phyloP scores from a whole-genome alignment of 2,329 filamentous ascomycete genomes.

The Claviceps maximensis region DNA sequence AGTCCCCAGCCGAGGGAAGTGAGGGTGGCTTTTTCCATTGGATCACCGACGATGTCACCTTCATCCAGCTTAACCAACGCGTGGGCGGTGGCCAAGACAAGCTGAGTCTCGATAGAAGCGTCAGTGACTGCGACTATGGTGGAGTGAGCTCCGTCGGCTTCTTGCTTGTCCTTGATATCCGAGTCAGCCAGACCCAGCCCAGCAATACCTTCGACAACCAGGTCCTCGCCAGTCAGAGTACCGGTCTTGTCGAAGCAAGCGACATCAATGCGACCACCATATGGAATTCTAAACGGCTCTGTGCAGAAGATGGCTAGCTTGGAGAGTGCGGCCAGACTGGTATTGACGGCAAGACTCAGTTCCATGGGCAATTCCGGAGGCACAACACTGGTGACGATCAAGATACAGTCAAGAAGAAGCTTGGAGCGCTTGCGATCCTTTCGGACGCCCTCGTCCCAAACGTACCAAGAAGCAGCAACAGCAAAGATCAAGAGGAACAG shows the following conservation, averaged over 20 bases:
- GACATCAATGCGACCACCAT: constrained; percentile 85
- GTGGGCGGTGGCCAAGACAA: constrained; percentile 90
- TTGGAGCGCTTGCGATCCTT: constrained; percentile 96
- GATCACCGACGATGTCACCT: constrained; percentile 92
- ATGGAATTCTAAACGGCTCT: constrained; percentile 96
- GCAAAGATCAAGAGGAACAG: constrained; percentile 93
- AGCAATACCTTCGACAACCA: constrained; percentile 94
- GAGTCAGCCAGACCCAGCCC: constrained; percentile 63
- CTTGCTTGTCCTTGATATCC: constrained; percentile 50
- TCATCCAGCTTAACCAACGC: constrained; percentile 93
- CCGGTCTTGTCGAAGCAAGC: constrained; percentile 99
- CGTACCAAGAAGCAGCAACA: constrained; percentile 95
- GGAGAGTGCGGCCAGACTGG: constrained; percentile 83
- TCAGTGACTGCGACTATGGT: constrained; percentile 59
- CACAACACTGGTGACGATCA: constrained; percentile 95
- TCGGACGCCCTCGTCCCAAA: constrained; percentile 91
- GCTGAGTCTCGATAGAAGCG: constrained; percentile 67
- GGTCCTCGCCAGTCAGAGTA: constrained; percentile 87
- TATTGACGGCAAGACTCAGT: constrained; percentile 92
- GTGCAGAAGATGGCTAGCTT: constrained; percentile 98
- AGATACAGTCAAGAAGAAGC: constrained; percentile 87
- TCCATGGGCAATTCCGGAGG: constrained; percentile 99
- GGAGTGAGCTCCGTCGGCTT: constrained; percentile 71
- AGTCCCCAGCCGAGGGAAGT: constrained; percentile 81
- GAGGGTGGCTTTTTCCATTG: constrained; percentile 96